These are phyloP conservation scores for Abelmoschus esculentus DNA, from an alignment of 345 rosid genomes.

Conservation along the genomic window DNA sequence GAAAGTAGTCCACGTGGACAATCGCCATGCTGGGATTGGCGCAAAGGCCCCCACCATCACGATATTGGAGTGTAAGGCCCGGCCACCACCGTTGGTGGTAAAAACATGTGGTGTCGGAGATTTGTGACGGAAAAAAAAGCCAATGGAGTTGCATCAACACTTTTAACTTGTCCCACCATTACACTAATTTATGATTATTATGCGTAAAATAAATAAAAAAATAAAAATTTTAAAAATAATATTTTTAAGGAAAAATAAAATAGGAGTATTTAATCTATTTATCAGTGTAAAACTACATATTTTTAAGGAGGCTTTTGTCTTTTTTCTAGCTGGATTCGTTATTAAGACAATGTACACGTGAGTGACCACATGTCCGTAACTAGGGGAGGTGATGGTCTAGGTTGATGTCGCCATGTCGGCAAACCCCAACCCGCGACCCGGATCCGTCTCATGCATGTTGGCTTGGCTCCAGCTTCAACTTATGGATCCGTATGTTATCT, in stretches of 20 bases:
- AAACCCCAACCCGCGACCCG: not conserved
- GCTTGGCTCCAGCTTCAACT: too few species aligned
- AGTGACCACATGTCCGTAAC: slow-evolving; percentile 11
- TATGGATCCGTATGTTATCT: too few species aligned
- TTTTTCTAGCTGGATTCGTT: too few species aligned
- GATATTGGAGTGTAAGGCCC: not conserved
- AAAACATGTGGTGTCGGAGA: slow-evolving; percentile 19
- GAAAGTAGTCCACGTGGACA: slow-evolving; percentile 2
- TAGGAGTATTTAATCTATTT: too few species aligned
- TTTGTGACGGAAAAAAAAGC: slow-evolving; percentile 9
- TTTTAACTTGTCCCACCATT: too few species aligned
- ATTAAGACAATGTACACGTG: slow-evolving; percentile 14
- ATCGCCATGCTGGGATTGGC: not conserved
- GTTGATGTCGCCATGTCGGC: slow-evolving; percentile 2
- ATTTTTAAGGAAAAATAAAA: too few species aligned
- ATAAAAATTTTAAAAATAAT: too few species aligned
- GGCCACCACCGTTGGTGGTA: slow-evolving; percentile 24
- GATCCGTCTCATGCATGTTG: too few species aligned
- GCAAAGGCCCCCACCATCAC: slow-evolving; percentile 13
- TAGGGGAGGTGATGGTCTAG: slow-evolving; percentile 6
- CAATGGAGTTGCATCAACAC: slow-evolving; percentile 1
- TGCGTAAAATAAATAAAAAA: too few species aligned
- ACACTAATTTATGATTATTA: too few species aligned
- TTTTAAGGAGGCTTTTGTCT: too few species aligned
- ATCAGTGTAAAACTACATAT: too few species aligned